Evolutionary conservation across 768 basidiomycete species (phyloP).

Genomic region (Naganishia randhawae): DNA sequence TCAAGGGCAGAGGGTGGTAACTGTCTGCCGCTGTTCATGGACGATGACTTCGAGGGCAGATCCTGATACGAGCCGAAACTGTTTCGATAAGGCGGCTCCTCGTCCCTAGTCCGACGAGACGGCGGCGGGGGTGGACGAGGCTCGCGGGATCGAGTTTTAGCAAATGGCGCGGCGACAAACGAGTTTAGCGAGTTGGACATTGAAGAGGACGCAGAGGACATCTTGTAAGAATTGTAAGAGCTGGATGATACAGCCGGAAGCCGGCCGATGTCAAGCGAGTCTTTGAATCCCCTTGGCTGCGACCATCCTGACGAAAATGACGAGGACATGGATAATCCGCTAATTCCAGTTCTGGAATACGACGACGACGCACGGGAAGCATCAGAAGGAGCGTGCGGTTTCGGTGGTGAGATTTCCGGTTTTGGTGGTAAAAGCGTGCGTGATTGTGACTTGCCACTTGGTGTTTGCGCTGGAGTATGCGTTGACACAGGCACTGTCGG

Average conservation of each 20-base stretch:
- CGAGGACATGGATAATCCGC: not conserved
- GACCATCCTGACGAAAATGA: not conserved
- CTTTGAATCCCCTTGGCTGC: not conserved
- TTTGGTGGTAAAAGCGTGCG: not conserved
- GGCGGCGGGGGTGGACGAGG: not conserved
- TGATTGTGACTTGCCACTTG: not conserved
- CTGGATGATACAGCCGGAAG: not conserved
- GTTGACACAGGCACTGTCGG: not conserved
- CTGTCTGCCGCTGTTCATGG: not conserved
- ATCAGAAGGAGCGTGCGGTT: not conserved
- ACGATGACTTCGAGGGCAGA: not conserved
- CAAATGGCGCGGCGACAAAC: conserved; percentile 21
- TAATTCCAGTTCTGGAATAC: not conserved
- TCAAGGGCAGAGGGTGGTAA: not conserved
- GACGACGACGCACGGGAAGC: not conserved
- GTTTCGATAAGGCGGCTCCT: not conserved
- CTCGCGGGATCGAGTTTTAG: not conserved
- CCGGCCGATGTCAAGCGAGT: not conserved
- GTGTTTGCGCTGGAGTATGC: not conserved
- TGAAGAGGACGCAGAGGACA: not conserved
- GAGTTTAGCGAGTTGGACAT: conserved; percentile 8
- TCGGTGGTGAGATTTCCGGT: not conserved
- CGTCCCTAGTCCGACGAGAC: not conserved
- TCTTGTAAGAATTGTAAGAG: not conserved
- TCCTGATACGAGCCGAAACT: not conserved